Conservation (phyloP, 208 protist species). For the Trypanosomatidae sp. region DNA sequence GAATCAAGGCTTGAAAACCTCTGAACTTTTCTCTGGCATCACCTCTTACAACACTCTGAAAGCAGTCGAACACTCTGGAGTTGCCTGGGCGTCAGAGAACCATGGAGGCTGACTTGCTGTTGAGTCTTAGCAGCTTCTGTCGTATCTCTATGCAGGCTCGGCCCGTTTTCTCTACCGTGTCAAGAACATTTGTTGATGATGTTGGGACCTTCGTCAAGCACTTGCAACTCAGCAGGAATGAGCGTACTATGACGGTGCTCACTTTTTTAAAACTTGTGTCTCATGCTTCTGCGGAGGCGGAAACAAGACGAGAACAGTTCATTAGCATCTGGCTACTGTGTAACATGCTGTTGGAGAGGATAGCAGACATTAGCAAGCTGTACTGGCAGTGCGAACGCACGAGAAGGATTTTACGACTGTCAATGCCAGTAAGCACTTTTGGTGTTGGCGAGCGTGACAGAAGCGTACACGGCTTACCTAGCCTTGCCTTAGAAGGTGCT, state of each 20-base stretch:
- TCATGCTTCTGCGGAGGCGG: neutral
- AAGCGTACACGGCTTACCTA: neutral
- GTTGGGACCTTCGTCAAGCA: neutral
- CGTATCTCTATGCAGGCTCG: constrained; percentile 8
- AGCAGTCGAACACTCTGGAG: neutral
- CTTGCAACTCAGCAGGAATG: neutral
- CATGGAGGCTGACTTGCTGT: constrained; percentile 5
- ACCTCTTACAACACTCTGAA: neutral
- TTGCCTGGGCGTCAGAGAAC: neutral
- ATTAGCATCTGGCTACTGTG: constrained; percentile 1
- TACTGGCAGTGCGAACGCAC: constrained; percentile 6
- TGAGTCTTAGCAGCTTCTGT: constrained; percentile 6
- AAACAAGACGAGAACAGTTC: constrained; percentile 2
- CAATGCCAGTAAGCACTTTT: neutral
- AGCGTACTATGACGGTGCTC: neutral
- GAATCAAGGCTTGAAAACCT: neutral
- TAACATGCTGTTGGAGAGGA: neutral
- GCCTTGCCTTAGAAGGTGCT: neutral
- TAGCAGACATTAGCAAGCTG: neutral
- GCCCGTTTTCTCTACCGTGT: neutral
- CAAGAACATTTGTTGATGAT: neutral
- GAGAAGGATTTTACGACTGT: neutral
- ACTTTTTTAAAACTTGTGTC: neutral
- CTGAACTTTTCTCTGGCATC: neutral
- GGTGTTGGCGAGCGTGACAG: neutral